Conservation (phyloP, 305 asterid species). For the Plantago rigida region DNA sequence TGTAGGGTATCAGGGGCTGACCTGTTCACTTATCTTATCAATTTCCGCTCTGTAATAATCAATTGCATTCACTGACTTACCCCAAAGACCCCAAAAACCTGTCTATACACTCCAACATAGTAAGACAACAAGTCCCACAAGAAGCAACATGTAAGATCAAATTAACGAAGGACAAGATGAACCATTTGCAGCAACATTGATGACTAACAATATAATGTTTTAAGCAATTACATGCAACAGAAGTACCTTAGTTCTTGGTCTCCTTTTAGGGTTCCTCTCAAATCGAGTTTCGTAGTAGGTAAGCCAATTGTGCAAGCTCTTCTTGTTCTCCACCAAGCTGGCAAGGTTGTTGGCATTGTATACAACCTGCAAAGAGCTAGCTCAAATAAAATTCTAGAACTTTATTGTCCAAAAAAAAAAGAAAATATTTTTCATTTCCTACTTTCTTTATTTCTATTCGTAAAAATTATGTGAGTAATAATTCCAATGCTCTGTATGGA, state of each 20-base stretch:
- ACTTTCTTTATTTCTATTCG: neutral
- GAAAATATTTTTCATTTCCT: no score
- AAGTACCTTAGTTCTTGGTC: constrained; percentile 69
- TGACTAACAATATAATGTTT: neutral
- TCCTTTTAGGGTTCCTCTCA: constrained; percentile 61
- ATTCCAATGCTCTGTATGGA: neutral
- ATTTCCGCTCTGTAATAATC: constrained; percentile 43
- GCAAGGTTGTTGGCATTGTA: constrained; percentile 73
- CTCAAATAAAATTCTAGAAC: constrained; percentile 1
- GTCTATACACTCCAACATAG: constrained; percentile 41
- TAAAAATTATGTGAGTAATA: neutral
- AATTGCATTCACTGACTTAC: constrained; percentile 50
- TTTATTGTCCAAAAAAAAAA: neutral
- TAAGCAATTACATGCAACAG: constrained; percentile 13
- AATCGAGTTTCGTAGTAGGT: constrained; percentile 70
- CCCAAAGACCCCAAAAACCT: constrained; percentile 62
- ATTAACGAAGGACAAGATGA: neutral
- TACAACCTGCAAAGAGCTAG: constrained; percentile 44
- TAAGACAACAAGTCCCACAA: constrained; percentile 26
- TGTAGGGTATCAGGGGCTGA: constrained; percentile 32
- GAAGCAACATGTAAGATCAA: constrained; percentile 7
- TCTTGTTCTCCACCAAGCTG: constrained; percentile 61
- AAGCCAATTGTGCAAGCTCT: constrained; percentile 61
- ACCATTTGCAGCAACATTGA: constrained; percentile 3
- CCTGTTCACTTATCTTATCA: constrained; percentile 40